These are phyloP conservation scores for Erysimum cheiranthoides DNA, from an alignment of 345 rosid genomes.

Conservation along the genomic window DNA sequence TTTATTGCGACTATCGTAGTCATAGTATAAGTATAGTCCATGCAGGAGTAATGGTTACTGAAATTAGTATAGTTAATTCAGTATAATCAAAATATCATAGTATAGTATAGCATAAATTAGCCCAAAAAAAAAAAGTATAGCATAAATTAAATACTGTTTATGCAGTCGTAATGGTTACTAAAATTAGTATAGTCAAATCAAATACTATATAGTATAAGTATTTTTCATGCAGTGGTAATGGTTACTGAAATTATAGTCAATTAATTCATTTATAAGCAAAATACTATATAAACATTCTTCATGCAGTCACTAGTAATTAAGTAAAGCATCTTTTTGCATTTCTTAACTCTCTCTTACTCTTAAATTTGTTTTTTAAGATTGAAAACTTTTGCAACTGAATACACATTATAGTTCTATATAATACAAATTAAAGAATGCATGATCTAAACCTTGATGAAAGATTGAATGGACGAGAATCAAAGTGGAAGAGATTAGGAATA, in stretches of 20 bases:
- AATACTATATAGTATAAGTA: too few relatives aligned
- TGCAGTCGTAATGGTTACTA: too few relatives aligned
- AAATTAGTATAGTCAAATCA: too few relatives aligned
- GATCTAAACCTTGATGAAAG: background rate
- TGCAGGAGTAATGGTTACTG: background rate
- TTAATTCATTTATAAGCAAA: too few relatives aligned
- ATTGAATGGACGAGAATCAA: constrained; percentile 60
- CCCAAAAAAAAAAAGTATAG: too few relatives aligned
- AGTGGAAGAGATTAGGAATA: constrained; percentile 56
- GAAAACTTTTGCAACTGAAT: background rate
- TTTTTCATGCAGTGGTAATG: too few relatives aligned
- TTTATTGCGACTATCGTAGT: constrained; percentile 9
- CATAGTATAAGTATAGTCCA: background rate
- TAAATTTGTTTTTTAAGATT: background rate
- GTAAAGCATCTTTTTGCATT: too few relatives aligned
- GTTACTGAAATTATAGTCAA: too few relatives aligned
- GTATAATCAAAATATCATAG: background rate
- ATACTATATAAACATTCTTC: too few relatives aligned
- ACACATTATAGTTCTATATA: background rate
- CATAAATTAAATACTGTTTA: too few relatives aligned
- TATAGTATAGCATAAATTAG: too few relatives aligned
- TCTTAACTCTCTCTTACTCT: background rate
- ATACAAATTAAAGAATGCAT: background rate
- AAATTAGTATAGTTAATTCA: background rate
- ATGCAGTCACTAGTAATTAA: too few relatives aligned